Conservation (phyloP, 2,329 filamentous ascomycete genomes). For the Penicillium sp. region DNA sequence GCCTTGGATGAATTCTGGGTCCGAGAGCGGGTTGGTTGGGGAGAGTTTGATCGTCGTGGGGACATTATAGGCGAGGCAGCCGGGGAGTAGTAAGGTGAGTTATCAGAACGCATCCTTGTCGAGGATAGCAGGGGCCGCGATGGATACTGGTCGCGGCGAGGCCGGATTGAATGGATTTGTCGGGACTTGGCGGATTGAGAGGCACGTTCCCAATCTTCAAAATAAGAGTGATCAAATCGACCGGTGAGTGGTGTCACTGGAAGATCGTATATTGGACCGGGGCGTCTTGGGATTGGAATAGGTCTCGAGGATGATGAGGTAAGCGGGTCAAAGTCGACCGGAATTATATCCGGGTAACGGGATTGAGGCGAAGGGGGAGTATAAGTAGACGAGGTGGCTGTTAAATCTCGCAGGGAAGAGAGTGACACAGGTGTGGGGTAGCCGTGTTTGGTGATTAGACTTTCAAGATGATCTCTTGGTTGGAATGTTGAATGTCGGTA, state of each 20-base stretch:
- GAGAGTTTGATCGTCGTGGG: constrained; percentile 33
- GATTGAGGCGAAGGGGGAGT: constrained; percentile 31
- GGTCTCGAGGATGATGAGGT: constrained; percentile 33
- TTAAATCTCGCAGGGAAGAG: constrained; percentile 39
- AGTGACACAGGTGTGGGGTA: constrained; percentile 40
- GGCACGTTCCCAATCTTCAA: constrained; percentile 31
- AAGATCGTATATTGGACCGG: constrained; percentile 27
- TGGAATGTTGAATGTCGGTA: constrained; percentile 21
- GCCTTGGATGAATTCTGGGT: constrained; percentile 36
- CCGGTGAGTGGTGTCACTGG: constrained; percentile 41
- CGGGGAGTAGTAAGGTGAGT: constrained; percentile 33
- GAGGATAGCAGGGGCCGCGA: neutral
- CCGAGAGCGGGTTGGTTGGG: constrained; percentile 35
- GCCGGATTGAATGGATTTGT: constrained; percentile 14
- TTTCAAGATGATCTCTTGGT: constrained; percentile 37
- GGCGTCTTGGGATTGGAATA: constrained; percentile 36
- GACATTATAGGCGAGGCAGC: constrained; percentile 35
- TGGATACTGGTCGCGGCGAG: constrained; percentile 15
- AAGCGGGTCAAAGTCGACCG: constrained; percentile 28
- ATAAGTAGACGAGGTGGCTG: constrained; percentile 38
- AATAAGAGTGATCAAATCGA: constrained; percentile 38
- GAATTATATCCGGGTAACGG: constrained; percentile 20
- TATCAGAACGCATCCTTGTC: constrained; percentile 35
- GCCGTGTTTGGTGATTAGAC: constrained; percentile 38
- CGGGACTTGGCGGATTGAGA: constrained; percentile 21